These are phyloP conservation scores for Geranomyces variabilis DNA, from an alignment of 192 early-diverging fungal genomes.

Conservation along the genomic window DNA sequence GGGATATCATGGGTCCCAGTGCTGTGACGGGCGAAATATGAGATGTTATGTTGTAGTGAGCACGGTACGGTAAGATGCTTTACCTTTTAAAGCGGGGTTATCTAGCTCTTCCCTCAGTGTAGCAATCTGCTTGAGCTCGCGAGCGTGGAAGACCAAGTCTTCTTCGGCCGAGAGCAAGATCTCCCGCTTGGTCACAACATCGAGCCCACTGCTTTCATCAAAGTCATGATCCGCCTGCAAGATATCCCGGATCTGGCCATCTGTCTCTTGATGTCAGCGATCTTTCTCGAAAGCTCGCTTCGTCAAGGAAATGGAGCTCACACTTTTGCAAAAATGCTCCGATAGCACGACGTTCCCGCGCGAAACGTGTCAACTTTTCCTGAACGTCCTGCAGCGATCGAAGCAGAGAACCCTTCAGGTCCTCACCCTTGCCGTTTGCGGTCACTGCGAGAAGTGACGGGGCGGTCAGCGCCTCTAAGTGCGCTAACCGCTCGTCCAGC, in stretches of 20 bases:
- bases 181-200: constrained; percentile 26
- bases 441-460: constrained; percentile 22
- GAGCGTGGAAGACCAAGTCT: constrained; percentile 6
- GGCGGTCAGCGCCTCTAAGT: constrained; percentile 35
- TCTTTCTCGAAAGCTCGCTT: too few relatives aligned
- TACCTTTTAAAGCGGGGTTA: constrained; percentile 25
- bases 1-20: constrained; percentile 10
- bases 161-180: constrained; percentile 35
- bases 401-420: constrained; percentile 26
- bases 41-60: too few relatives aligned
- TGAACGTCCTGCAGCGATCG: constrained; percentile 23
- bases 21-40: background rate
- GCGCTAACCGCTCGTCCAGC: constrained; percentile 29
- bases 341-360: constrained; percentile 27
- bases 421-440: background rate
- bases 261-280: background rate
- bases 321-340: constrained; percentile 28
- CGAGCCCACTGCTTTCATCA: constrained; percentile 12
- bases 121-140: constrained; percentile 29
- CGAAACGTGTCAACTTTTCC: constrained; percentile 18
- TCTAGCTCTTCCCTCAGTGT: constrained; percentile 33
- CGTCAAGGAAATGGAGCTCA: background rate
- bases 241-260: constrained; percentile 18
- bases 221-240: constrained; percentile 10
- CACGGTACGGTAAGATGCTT: background rate